Evolutionary conservation across 1,284 basidiomycete genomes (phyloP).

Genomic region (Vanrija sp.): DNA sequence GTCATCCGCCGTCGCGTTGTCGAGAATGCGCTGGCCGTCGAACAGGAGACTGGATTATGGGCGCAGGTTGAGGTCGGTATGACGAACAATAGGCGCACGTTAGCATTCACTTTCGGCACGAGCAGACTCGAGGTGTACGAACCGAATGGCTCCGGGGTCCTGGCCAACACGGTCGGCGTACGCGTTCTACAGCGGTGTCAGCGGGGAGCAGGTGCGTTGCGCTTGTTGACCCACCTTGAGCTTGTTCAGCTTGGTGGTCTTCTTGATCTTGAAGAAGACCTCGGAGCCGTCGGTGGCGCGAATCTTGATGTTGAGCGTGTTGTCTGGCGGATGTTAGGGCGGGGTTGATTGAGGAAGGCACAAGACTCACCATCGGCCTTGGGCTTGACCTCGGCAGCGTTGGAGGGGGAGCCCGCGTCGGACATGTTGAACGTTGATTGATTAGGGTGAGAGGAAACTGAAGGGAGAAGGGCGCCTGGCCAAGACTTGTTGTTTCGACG

Average conservation of each 20-base stretch:
- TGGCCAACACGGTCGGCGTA: conserved; percentile 93
- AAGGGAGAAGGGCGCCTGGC: neutral
- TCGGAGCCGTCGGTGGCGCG: conserved; percentile 76
- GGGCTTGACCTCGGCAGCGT: conserved; percentile 52
- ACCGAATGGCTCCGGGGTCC: conserved; percentile 80
- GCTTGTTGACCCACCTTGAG: conserved; percentile 50
- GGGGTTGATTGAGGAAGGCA: neutral
- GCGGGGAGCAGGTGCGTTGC: neutral
- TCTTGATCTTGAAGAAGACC: conserved; percentile 98
- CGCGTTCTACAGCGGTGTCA: conserved; percentile 60
- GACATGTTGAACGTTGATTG: conserved; percentile 57
- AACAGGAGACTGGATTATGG: conserved; percentile 66
- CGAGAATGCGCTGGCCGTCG: conserved; percentile 73
- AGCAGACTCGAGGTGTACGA: conserved; percentile 39
- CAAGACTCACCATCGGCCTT: conserved; percentile 53
- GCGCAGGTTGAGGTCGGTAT: no score
- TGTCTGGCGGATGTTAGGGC: conserved; percentile 51
- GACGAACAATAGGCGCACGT: no score
- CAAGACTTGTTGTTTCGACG: neutral
- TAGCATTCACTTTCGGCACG: neutral
- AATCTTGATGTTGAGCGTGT: conserved; percentile 80
- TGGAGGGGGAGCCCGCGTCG: conserved; percentile 56
- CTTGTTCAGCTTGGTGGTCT: conserved; percentile 88
- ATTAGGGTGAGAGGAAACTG: conserved; percentile 1
- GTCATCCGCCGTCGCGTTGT: conserved; percentile 76